Evolutionary conservation across 176 grass and related monocot genomes (phyloP).

Genomic region (Oryza coarctata): DNA sequence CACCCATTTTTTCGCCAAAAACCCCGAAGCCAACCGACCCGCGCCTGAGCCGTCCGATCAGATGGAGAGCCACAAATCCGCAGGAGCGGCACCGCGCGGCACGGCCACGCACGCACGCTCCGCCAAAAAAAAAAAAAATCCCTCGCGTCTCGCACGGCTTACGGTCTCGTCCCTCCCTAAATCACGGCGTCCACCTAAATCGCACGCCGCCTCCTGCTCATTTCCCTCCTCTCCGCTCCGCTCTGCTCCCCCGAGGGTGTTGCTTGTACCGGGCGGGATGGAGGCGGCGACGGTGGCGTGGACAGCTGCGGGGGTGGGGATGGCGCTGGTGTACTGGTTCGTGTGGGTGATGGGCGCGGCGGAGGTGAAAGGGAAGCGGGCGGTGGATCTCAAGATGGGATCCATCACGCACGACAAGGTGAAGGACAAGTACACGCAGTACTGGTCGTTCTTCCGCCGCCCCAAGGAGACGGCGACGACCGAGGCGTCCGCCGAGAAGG

Average conservation of each 20-base stretch:
- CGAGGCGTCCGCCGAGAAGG: slow-evolving; percentile 58
- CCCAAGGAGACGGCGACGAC: slow-evolving; percentile 76
- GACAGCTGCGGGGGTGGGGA: slow-evolving; percentile 58
- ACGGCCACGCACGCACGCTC: not conserved
- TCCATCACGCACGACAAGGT: slow-evolving; percentile 78
- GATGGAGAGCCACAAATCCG: too few species aligned
- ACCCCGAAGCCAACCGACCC: not conserved
- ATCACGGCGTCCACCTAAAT: slow-evolving; percentile 28
- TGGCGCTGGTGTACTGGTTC: slow-evolving; percentile 82
- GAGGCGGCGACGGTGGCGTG: slow-evolving; percentile 71
- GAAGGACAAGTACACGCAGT: slow-evolving; percentile 96
- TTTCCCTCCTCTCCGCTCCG: not conserved
- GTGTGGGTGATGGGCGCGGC: slow-evolving; percentile 97
- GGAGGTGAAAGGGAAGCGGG: slow-evolving; percentile 98
- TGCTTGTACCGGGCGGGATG: slow-evolving; percentile 26
- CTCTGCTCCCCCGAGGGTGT: not conserved
- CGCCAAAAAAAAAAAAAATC: slow-evolving; percentile 1
- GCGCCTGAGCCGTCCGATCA: slow-evolving; percentile 12
- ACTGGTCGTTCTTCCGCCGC: slow-evolving; percentile 98
- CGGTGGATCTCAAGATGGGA: slow-evolving; percentile 97
- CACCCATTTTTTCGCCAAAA: not conserved
- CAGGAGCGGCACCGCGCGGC: not conserved
- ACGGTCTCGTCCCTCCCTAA: slow-evolving; percentile 20
- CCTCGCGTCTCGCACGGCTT: not conserved
- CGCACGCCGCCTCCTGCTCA: slow-evolving; percentile 15